Conservation (phyloP, 1,139 yeast genomes). For the Protomyces lactucae-debilis region DNA sequence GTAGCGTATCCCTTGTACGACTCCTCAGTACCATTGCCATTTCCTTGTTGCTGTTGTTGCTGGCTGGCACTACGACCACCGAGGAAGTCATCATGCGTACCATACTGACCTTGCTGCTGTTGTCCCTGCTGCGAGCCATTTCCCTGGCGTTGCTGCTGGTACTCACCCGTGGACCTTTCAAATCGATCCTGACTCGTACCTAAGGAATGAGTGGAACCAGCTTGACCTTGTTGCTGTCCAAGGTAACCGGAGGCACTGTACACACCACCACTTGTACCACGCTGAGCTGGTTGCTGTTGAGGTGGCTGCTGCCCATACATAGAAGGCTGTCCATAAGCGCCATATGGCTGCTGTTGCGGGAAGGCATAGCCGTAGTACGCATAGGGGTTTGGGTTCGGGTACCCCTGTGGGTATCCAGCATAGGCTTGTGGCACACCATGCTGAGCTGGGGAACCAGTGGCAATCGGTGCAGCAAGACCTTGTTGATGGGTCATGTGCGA, state of each 20-base stretch:
- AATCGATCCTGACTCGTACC: slow-evolving; percentile 25
- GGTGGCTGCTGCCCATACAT: slow-evolving; percentile 17
- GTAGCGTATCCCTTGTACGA: slow-evolving; percentile 23
- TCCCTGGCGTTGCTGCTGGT: not conserved
- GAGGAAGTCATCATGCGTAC: slow-evolving; percentile 7
- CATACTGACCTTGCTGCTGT: slow-evolving; percentile 17
- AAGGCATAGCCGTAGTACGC: slow-evolving; percentile 25
- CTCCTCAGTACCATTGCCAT: slow-evolving; percentile 1
- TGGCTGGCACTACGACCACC: slow-evolving; percentile 12
- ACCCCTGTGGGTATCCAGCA: slow-evolving; percentile 14
- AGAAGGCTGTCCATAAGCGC: slow-evolving; percentile 10
- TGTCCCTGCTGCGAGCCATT: not conserved
- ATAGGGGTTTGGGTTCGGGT: slow-evolving; percentile 18
- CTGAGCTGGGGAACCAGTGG: slow-evolving; percentile 16
- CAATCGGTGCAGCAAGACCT: slow-evolving; percentile 6
- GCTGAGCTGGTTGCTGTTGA: slow-evolving; percentile 9
- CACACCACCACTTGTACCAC: slow-evolving; percentile 2
- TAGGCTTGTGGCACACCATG: slow-evolving; percentile 13
- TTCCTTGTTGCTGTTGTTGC: slow-evolving; percentile 3
- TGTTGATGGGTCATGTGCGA: slow-evolving; percentile 4
- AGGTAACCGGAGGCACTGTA: not conserved
- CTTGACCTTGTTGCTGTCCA: not conserved
- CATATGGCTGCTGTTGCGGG: slow-evolving; percentile 19
- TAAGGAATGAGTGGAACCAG: not conserved
- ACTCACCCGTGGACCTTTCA: slow-evolving; percentile 24